These are phyloP conservation scores for Cladophialophora yegresii DNA, from an alignment of 2,329 filamentous ascomycete species.

Conservation along the genomic window DNA sequence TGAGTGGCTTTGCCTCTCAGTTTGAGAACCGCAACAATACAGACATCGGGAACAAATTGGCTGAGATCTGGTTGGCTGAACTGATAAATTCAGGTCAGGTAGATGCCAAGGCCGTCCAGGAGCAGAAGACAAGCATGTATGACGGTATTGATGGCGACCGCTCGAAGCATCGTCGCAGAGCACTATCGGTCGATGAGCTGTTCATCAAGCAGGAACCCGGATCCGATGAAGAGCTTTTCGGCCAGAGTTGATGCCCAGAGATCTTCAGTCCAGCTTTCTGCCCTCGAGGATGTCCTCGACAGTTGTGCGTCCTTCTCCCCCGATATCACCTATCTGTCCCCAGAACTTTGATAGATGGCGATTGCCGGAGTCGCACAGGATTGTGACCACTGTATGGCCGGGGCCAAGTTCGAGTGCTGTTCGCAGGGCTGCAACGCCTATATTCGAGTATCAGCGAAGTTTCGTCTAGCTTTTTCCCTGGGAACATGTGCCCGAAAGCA, in stretches of 20 bases:
- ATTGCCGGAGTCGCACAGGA: constrained; percentile 54
- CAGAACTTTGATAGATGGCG: constrained; percentile 57
- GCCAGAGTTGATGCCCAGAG: constrained; percentile 7
- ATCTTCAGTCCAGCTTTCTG: constrained; percentile 39
- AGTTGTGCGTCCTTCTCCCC: constrained; percentile 48
- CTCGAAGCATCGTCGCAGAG: background rate
- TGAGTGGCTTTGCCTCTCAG: constrained; percentile 15
- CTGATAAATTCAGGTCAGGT: background rate
- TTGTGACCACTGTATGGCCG: constrained; percentile 52
- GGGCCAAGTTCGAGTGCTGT: constrained; percentile 51
- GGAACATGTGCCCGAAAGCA: background rate
- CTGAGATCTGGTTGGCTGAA: constrained; percentile 30
- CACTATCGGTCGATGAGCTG: background rate
- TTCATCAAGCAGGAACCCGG: constrained; percentile 23
- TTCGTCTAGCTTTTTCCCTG: background rate
- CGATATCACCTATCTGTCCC: constrained; percentile 52
- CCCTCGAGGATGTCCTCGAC: constrained; percentile 51
- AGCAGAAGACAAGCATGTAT: background rate
- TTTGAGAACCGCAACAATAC: constrained; percentile 22
- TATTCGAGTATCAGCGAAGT: constrained; percentile 17
- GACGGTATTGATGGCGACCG: background rate
- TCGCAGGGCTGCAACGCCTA: constrained; percentile 53
- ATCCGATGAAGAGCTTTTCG: constrained; percentile 26
- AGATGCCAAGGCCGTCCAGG: background rate
- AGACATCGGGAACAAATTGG: constrained; percentile 33